Base-by-base conservation (phyloP, 352 stramenopile species). In the Globisporangium perplexum region DNA sequence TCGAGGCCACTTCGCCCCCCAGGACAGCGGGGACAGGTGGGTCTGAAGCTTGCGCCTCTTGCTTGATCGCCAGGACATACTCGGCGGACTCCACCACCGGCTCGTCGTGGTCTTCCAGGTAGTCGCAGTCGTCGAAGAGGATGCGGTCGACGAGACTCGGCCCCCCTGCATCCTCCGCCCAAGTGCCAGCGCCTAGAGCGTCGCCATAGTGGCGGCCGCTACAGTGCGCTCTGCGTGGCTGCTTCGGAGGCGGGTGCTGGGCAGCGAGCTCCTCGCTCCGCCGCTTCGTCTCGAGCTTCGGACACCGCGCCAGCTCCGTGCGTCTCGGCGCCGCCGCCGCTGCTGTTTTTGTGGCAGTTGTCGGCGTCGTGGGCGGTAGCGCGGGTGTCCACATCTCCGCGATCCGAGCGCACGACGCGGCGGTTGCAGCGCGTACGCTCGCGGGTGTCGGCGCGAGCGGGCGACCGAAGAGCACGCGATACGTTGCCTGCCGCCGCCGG, bases 391-490 rank as follows among this genome's bases (percentile, higher is more conserved):
- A 47, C 20, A 35, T 18, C 20, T 8, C 35, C 2, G 12, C 50
- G 17, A 42, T 20, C 36, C 36, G 18, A 7, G 36, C 36, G 36
- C 14, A 42, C 3, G 36, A 22, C 36, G 36, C 36, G 6, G 36
- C 36, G 18, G 10, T 22, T 17, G 15, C 36, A 5, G 4, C 17
- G 3, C 36, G 18, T 12, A 5, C 44, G n/a, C 44, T 35, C 44
- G 18, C 17, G 12, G 42, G 4, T 8, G 41, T n/a, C 3, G 44
- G 1, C 53, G 66, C 65, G 26, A 77, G 36, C 17, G 71, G 66
- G 1, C 70, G 63, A 0, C 66, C 71, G 30, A 74, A 78, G 15
- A 81, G 60, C 55, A 78, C 71, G 33, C 71, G 69, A 39, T 74
- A 81, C 38, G 71, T 81, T 17, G 71, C 71, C 26, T 71, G 53